Evolutionary conservation across 306 rosid genomes (phyloP).

Genomic region (Vigna trinervia): DNA sequence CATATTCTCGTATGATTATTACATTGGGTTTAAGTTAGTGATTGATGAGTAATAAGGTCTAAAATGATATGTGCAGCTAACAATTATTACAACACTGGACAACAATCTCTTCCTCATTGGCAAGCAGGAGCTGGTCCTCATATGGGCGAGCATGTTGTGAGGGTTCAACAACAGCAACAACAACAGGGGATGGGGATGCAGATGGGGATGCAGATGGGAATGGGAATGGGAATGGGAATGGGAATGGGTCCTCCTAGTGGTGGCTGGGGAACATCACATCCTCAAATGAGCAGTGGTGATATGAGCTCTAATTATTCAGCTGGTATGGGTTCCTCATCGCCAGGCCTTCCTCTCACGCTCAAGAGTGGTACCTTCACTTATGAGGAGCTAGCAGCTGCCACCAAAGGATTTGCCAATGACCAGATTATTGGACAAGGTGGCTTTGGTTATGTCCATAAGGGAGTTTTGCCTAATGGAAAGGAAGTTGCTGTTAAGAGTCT

Average conservation of each 20-base stretch:
- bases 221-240: slow-evolving; percentile 4
- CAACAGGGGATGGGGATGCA: neutral
- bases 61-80: slow-evolving; percentile 37
- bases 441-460: slow-evolving; percentile 89
- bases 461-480: slow-evolving; percentile 71
- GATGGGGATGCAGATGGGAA: too few relatives aligned
- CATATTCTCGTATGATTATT: neutral
- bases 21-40: neutral
- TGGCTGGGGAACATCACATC: slow-evolving; percentile 57
- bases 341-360: slow-evolving; percentile 53
- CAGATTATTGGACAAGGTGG: slow-evolving; percentile 87
- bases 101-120: slow-evolving; percentile 57
- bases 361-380: slow-evolving; percentile 74
- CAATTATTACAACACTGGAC: slow-evolving; percentile 50
- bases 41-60: neutral
- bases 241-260: slow-evolving; percentile 43
- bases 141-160: slow-evolving; percentile 56
- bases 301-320: slow-evolving; percentile 50
- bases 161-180: slow-evolving; percentile 38
- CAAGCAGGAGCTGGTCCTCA: slow-evolving; percentile 31
- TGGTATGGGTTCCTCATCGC: slow-evolving; percentile 61
- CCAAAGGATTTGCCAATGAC: slow-evolving; percentile 60
- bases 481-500: slow-evolving; percentile 82
- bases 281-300: slow-evolving; percentile 51
- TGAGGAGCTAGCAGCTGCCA: slow-evolving; percentile 82